These are phyloP conservation scores for Naganishia cerealis DNA, from an alignment of 1,284 basidiomycete species.

Conservation along the genomic window DNA sequence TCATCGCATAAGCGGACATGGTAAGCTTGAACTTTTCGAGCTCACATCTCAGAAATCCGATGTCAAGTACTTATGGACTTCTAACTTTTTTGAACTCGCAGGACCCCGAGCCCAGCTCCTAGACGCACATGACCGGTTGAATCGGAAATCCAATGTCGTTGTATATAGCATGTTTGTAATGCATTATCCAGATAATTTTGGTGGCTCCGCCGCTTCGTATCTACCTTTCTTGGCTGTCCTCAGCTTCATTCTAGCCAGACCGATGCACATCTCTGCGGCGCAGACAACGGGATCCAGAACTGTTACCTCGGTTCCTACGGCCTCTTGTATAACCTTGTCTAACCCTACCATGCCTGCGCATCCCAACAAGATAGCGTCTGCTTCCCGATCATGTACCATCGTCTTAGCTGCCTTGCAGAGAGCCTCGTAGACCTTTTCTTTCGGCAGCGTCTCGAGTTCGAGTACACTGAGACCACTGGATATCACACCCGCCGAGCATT, in stretches of 20 bases:
- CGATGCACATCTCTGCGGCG: slow-evolving; percentile 45
- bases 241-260: slow-evolving; percentile 38
- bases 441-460: slow-evolving; percentile 55
- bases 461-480: slow-evolving; percentile 57
- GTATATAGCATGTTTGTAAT: slow-evolving; percentile 2
- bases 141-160: background rate
- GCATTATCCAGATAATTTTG: slow-evolving; percentile 2
- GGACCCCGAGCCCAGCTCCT: slow-evolving; percentile 28
- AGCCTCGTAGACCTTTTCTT: slow-evolving; percentile 50
- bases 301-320: slow-evolving; percentile 43
- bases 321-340: slow-evolving; percentile 52
- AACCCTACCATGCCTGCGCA: slow-evolving; percentile 61
- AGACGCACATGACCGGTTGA: slow-evolving; percentile 1
- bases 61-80: too few species aligned
- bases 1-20: slow-evolving; percentile 23
- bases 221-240: slow-evolving; percentile 43
- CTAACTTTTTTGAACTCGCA: background rate
- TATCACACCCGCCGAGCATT: slow-evolving; percentile 55
- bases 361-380: slow-evolving; percentile 57
- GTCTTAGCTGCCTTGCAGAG: slow-evolving; percentile 48
- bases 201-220: slow-evolving; percentile 33
- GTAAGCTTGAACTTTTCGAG: slow-evolving; percentile 8
- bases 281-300: slow-evolving; percentile 58
- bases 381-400: slow-evolving; percentile 47
- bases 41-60: background rate